Evolutionary conservation across 2,329 filamentous ascomycete genomes (phyloP).

Genomic region (Penicillium sp.): DNA sequence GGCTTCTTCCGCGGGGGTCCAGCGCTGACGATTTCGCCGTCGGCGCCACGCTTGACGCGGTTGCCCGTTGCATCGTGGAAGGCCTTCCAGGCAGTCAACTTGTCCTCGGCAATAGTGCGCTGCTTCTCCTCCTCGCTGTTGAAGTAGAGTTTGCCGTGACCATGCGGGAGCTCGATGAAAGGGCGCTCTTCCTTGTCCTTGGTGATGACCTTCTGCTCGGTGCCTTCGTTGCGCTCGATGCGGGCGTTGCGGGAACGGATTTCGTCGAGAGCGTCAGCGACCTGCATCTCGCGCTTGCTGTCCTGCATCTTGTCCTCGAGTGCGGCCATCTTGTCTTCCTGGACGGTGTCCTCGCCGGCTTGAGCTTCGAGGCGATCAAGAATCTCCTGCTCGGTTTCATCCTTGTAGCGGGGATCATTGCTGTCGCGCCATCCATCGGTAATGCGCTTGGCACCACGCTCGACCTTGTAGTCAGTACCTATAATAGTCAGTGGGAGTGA

Average conservation of each 20-base stretch:
- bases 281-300: constrained; percentile 92
- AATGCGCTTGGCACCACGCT: constrained; percentile 85
- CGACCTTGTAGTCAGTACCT: constrained; percentile 76
- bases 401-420: constrained; percentile 55
- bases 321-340: constrained; percentile 89
- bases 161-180: not conserved
- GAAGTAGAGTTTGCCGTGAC: not conserved
- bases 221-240: constrained; percentile 73
- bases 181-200: constrained; percentile 31
- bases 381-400: constrained; percentile 82
- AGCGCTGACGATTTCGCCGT: not conserved
- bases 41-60: not conserved
- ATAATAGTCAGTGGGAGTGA: not conserved
- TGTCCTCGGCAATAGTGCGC: not conserved
- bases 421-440: constrained; percentile 86
- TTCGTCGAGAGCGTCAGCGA: constrained; percentile 93
- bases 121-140: not conserved
- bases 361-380: constrained; percentile 81
- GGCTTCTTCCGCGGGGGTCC: not conserved
- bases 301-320: constrained; percentile 91
- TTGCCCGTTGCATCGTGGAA: not conserved
- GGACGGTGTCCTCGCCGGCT: constrained; percentile 62
- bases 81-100: not conserved
- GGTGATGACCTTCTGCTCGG: constrained; percentile 61
- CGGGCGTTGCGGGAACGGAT: constrained; percentile 89